Base-by-base conservation (phyloP, 306 rosid species). In the Hippophae gyantsensis region DNA sequence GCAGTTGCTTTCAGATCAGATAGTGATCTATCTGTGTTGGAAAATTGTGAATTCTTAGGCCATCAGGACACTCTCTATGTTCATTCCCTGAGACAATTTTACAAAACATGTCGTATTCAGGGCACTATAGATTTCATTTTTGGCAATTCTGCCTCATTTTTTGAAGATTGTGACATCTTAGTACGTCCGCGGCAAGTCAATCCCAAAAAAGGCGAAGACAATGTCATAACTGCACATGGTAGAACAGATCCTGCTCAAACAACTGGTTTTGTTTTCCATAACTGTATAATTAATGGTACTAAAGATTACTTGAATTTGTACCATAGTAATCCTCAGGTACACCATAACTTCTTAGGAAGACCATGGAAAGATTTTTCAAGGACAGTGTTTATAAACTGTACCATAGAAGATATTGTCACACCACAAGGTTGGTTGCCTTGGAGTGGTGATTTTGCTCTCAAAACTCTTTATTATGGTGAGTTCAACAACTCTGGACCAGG, bases 1-100 rank as follows among this genome's bases (percentile, higher is more conserved):
- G 98, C 98, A 42, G 98, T 92, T 43, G 96, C 98, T 2, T 88
- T 92, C 46, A 75, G 93, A 81, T 82, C 80, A 67, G 88, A 83
- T 72, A 92, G 98, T 26, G 98, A 87, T 66, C 66, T 56, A 9
- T 92, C 93, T 0, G 66, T 85, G 0, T 61, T 92, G 3, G 87
- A 92, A 60, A 79, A 69, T 48, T 84, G 89, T 5, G 96, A 88
- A 58, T 83, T 92, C 69, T 1, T 80, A 9, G 96, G 99, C 43
- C 83, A 92, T 49, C 99, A 92, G 59, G 99, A 92, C 27, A 88
- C 99, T 3, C 82, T 92, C 7, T 92, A 92, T n/a, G 99, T 88
- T 7, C 96, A 75, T 42, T 65, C 93, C 5, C 85, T 88, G 0
- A 84, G 96, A 9, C 99, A 92, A 32, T 81, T 85, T 49, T 92